Base-by-base conservation (phyloP, 192 early-diverging fungal genomes). In the Coemansia sp. region DNA sequence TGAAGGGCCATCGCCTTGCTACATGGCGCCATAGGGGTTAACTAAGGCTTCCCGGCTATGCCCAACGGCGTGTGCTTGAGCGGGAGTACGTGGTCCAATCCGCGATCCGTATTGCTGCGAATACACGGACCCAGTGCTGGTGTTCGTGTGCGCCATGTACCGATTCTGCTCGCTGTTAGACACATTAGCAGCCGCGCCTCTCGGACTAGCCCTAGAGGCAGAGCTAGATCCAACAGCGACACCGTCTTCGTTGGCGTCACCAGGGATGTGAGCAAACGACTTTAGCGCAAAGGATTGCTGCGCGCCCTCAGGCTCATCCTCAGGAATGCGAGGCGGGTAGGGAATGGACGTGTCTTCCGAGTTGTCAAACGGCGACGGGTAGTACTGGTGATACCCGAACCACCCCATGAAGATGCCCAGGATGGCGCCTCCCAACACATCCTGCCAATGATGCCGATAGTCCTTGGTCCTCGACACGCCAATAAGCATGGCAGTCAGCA, bases 371-470 rank as follows among this genome's bases (percentile, higher is more conserved):
- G 73, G 72, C 62, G 73, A 80, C 55, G 90, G 89, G 38, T 90
- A 89, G 72, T 88, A 92, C 66, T 88, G 88, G 62, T 77, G 77
- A 66, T 92, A 90, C 0, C 86, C 79, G 62, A 90, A 89, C 51
- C 78, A 77, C 5, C 87, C 89, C 74, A 85, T 86, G 18, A 82
- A 60, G 1, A 83, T 73, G 20, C 90, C 90, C 3, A 92, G 63
- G 0, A 82, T 37, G 3, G 76, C 83, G 56, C 89, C 92, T 10
- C 84, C 71, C 34, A 85, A 62, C 20, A 93, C 91, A 69, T 93
- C 92, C 57, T 87, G 86, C 89, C 89, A 90, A 50, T 91, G 91
- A 65, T 93, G 92, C 60, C 91, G 85, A 63, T 93, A 93, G 70
- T 93, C 90, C 46, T 74, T 77, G 0, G 86, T 86, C 36, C 92